These are phyloP conservation scores for Colletotrichum agaves DNA, from an alignment of 2,329 filamentous ascomycete species.

Conservation along the genomic window DNA sequence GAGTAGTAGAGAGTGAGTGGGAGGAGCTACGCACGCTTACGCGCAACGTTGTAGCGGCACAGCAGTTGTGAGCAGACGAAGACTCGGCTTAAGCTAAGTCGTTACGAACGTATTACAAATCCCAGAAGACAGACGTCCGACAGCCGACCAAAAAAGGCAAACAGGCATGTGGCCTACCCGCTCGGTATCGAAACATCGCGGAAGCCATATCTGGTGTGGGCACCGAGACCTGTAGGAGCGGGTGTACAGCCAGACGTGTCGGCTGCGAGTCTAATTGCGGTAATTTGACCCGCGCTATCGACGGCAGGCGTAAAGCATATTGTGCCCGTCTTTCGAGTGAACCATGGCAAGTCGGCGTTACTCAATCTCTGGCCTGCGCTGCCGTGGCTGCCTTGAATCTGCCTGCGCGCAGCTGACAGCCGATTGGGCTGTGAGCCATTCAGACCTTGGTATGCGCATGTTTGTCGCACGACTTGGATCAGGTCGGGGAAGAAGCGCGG, in stretches of 20 bases:
- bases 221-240: slow-evolving; percentile 34
- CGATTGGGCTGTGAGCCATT: slow-evolving; percentile 8
- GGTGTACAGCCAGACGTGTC: slow-evolving; percentile 25
- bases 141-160: neutral
- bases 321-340: neutral
- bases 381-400: slow-evolving; percentile 2
- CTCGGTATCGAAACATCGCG: slow-evolving; percentile 19
- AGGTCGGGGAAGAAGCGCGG: slow-evolving; percentile 14
- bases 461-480: slow-evolving; percentile 30
- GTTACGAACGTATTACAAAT: neutral
- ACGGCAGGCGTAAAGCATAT: slow-evolving; percentile 27
- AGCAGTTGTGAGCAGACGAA: slow-evolving; percentile 2
- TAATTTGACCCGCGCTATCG: slow-evolving; percentile 37
- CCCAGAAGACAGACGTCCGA: neutral
- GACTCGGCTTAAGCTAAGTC: slow-evolving; percentile 8
- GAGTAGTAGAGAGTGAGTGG: neutral
- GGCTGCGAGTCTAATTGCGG: slow-evolving; percentile 35
- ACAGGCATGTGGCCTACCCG: slow-evolving; percentile 21
- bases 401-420: slow-evolving; percentile 1
- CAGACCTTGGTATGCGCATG: slow-evolving; percentile 18
- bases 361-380: slow-evolving; percentile 8
- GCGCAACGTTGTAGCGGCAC: slow-evolving; percentile 16
- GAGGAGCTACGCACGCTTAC: slow-evolving; percentile 14
- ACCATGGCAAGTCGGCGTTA: slow-evolving; percentile 18
- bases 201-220: slow-evolving; percentile 28